Evolutionary conservation across 2,329 filamentous ascomycete genomes (phyloP).

Genomic region (Pestalotiopsis sp.): DNA sequence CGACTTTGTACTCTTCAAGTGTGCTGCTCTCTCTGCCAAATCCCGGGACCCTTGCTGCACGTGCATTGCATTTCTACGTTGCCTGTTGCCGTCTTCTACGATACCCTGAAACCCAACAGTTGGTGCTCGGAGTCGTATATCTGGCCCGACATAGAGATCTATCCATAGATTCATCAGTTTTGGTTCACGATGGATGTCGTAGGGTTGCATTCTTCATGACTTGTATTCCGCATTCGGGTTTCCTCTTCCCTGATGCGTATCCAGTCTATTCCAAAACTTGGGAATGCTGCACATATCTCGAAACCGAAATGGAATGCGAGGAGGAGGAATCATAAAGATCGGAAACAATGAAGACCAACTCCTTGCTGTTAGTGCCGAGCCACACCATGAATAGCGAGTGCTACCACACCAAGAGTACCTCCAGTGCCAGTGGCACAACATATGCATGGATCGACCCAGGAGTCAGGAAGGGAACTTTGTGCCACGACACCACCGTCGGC

Average conservation of each 20-base stretch:
- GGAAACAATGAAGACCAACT: background rate
- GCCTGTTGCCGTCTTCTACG: background rate
- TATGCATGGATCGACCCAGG: background rate
- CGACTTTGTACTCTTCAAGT: background rate
- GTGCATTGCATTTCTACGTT: background rate
- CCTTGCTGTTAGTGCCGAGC: background rate
- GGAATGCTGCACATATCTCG: background rate
- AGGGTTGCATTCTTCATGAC: background rate
- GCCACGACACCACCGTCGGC: background rate
- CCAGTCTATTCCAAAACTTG: no score
- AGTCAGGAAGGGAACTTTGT: background rate
- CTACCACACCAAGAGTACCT: background rate
- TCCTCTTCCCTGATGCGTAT: background rate
- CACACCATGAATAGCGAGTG: no score
- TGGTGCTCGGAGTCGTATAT: no score
- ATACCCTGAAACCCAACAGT: no score
- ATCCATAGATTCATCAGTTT: background rate
- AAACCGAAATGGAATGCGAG: background rate
- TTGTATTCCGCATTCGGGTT: background rate
- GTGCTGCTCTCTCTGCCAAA: background rate
- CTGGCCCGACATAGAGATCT: no score
- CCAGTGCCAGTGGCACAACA: background rate
- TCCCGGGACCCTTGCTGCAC: background rate
- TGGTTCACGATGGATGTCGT: background rate
- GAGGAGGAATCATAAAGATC: background rate